Evolutionary conservation across 1,284 basidiomycete genomes (phyloP), one percentile per base, ranked within the genome.

Genomic region (Ceratobasidium sp.): DNA sequence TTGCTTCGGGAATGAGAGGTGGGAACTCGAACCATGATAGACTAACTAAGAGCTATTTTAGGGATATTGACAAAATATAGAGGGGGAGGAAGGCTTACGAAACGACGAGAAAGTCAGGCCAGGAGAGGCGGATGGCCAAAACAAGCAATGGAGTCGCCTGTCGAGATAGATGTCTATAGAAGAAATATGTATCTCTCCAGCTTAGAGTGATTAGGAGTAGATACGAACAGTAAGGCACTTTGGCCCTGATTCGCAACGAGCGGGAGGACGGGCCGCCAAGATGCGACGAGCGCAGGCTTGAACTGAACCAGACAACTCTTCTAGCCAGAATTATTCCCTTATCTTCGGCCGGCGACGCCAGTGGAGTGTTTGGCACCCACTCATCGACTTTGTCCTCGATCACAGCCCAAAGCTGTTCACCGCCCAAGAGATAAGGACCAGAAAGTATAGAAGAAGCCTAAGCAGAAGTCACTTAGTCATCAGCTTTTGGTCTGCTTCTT

Each of bases 1-100:
- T 91, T 4, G 88, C 90, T 54, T 91, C 90, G 0, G 90, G 88
- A 61, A 91, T 87, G 13, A 92, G 86, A 0, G 91, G 90, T 20
- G 90, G 86, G 81, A 92, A 91, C 0, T 91, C 90, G 79, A 92
- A 92, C 91, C 91, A 92, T 15, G 90, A 88, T 23, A 91, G 82
- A 80, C 85, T 86, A 54, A 17, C 82, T 48, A 83, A 81, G 66
- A 82, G n/a, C n/a, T n/a, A n/a, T n/a, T 82, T 78, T 82, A n/a
- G 40, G 71, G 48, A 48, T 2, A 46, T 10, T 1, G 80, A 6
- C 81, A 78, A 80, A 52, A 28, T 71, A 79, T n/a, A n/a, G n/a
- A n/a, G n/a, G 13, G 15, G 38, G 48, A 6, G 15, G n/a, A 10
- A 12, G 3, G 80, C 82, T 78, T 78, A 86, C 83, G 85, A 85